Percentiles rank a stretch among this genome's conserved stretches.
These are phyloP conservation scores for Annulohypoxylon maeteangense DNA, from an alignment of 495 filamentous ascomycete species.

Conservation along the genomic window DNA sequence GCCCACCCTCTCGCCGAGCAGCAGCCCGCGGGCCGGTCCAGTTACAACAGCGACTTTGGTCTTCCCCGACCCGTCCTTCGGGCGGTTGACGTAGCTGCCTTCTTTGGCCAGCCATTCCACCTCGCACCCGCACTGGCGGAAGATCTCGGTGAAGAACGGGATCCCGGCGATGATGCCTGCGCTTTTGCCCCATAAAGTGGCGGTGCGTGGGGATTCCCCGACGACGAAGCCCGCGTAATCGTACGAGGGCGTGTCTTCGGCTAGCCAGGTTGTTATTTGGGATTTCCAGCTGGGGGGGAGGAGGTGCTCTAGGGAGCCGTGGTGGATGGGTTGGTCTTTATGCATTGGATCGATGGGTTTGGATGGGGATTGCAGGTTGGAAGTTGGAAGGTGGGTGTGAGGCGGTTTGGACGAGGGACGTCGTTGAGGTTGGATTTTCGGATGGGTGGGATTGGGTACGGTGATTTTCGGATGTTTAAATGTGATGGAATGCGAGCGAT, in stretches of 20 bases:
- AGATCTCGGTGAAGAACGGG: conserved; percentile 96
- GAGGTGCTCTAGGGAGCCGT: conserved; percentile 82
- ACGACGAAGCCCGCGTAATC: conserved; percentile 99
- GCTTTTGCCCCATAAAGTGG: conserved; percentile 89
- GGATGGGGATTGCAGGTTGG: background rate
- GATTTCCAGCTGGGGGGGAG: conserved; percentile 86
- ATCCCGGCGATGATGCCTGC: conserved; percentile 88
- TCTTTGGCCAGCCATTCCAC: conserved; percentile 89
- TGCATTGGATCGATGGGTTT: conserved; percentile 26
- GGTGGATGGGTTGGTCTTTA: conserved; percentile 58
- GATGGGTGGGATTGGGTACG: conserved; percentile 1
- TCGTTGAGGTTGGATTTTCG: background rate
- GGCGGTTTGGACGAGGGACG: background rate
- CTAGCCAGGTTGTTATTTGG: conserved; percentile 83
- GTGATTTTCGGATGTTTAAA: background rate
- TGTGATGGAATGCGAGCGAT: background rate
- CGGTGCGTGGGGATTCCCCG: conserved; percentile 78
- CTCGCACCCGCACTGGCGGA: conserved; percentile 85
- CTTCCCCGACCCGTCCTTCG: conserved; percentile 62
- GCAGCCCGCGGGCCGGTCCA: conserved; percentile 84
- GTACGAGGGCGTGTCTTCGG: conserved; percentile 94
- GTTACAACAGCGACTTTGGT: conserved; percentile 79
- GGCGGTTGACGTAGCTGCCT: conserved; percentile 68
- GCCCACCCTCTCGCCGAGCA: conserved; percentile 92
- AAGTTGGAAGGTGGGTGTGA: too few relatives aligned